Evolutionary conservation across 371 early-diverging fungal genomes (phyloP).

Genomic region (Rhizomucor pusillus): DNA sequence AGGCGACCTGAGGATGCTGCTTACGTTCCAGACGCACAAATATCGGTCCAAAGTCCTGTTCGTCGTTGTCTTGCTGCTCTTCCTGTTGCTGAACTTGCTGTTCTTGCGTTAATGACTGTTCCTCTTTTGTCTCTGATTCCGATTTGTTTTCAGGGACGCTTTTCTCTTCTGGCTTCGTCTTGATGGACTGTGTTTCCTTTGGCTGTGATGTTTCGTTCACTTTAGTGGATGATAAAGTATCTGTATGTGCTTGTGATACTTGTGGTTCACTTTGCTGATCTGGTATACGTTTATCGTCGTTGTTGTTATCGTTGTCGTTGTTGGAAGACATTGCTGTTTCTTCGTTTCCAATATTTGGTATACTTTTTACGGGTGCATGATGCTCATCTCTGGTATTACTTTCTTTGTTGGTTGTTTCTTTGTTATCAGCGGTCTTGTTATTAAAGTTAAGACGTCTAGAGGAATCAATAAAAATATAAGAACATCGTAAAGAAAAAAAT

Average conservation of each 20-base stretch:
- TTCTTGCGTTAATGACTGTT: background rate
- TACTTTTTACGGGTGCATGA: too few species aligned
- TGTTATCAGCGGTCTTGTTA: too few species aligned
- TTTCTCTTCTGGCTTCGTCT: background rate
- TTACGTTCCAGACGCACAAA: slow-evolving; percentile 22
- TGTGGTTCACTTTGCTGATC: too few species aligned
- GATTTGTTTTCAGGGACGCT: background rate
- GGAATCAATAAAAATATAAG: background rate
- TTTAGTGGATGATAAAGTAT: too few species aligned
- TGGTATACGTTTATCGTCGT: too few species aligned
- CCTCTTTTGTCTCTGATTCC: background rate
- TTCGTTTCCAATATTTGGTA: too few species aligned
- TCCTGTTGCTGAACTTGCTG: background rate
- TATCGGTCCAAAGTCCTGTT: slow-evolving; percentile 16
- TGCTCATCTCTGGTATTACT: too few species aligned
- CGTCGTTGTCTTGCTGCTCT: slow-evolving; percentile 5
- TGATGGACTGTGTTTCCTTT: background rate
- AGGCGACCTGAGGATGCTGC: slow-evolving; percentile 17
- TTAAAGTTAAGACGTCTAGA: slow-evolving; percentile 2
- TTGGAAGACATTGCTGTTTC: too few species aligned
- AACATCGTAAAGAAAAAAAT: background rate
- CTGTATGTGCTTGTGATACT: too few species aligned
- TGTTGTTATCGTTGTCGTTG: too few species aligned
- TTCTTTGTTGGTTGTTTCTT: too few species aligned
- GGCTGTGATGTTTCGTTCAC: too few species aligned